Base-by-base conservation (phyloP, 73 alveolate genomes). In the Tetrahymena malaccensis region DNA sequence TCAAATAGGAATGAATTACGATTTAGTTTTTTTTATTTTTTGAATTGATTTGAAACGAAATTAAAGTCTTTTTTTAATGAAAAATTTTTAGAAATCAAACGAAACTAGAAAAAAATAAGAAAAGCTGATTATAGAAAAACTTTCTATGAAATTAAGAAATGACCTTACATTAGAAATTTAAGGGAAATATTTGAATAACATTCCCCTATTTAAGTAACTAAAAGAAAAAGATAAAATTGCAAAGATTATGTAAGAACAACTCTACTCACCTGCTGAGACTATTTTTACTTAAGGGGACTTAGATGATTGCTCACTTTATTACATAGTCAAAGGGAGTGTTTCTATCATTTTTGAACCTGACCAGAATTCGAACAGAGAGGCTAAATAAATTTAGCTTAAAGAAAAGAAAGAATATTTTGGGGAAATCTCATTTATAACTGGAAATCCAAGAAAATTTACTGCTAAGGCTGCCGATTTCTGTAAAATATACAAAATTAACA, bases 381-480 rank as follows among this genome's bases (percentile, higher is more conserved):
- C 85, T 85, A 93, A 98, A 9, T 93, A 94, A 50, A 95, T 97
- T 12, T 94, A 95, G 93, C 96, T 94, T 10, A 93, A 97, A 11
- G 70, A 95, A 43, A 85, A 96, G 96, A 96, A 94, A 34, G 94
- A 97, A 21, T 96, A 94, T 94, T 98, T 97, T 96, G 99, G 99
- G 12, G 99, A 98, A 93, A 96, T 97, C 33, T 98, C 98, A n/a
- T 98, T 98, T 84, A 96, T 98, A 94, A 95, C 99, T 16, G 99
- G 96, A 43, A 95, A 95, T 56, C 98, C 97, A 13, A 97, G 99
- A 85, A 96, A 85, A 34, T 95, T 98, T n/a, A 96, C 99, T 13
- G 99, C 99, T 3, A 96, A 96, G 34, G 93, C 98, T 4, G 89
- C 96, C 35, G 99, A 96, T 34, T 98, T 98, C 85, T 96, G 98